Evolutionary conservation across 331 rosid genomes (phyloP), one percentile per base, ranked within the genome.

Genomic region (Saraca asoca): DNA sequence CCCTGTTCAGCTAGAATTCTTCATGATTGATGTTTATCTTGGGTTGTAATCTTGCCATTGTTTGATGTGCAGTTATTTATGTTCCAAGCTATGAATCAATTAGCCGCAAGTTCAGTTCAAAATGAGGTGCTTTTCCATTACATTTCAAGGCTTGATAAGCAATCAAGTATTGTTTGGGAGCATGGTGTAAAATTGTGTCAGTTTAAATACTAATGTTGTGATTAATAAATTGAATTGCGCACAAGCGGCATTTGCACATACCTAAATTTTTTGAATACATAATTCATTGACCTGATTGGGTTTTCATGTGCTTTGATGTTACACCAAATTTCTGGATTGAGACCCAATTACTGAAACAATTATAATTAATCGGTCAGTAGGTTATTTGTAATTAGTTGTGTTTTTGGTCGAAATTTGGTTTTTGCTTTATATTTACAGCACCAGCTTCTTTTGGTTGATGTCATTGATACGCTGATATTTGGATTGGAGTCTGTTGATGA

Each of bases 31-130:
- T 29, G 39, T 50, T 0, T 46, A 11, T 51, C 35, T 43, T 51
- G 33, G 33, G 19, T 43, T 58, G 33, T 70, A 11, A 68, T 72
- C 35, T 52, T 59, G 34, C 24, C 12, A 51, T 9, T 61, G 53
- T 16, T 53, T 79, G 74, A 56, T 42, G 34, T 80, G 96, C 92
- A 94, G 98, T 90, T 69, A 49, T 82, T 41, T 73, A 83, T 58
- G 91, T 86, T 71, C 95, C 95, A 41, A 82, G 80, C 87, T 86
- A 86, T 62, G 97, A 86, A 60, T 76, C 88, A 57, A 88, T 90
- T 73, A 80, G 97, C 83, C 66, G 76, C 74, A 90, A 79, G 81
- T 82, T 90, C 79, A 75, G 39, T 64, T 64, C 82, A 51, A 80
- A 83, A 76, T 88, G 83, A 85, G 64, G 48, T 29, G 20, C 67